phyloP scores from a whole-genome alignment of 2,329 filamentous ascomycete genomes.

The Fusarium sp. region DNA sequence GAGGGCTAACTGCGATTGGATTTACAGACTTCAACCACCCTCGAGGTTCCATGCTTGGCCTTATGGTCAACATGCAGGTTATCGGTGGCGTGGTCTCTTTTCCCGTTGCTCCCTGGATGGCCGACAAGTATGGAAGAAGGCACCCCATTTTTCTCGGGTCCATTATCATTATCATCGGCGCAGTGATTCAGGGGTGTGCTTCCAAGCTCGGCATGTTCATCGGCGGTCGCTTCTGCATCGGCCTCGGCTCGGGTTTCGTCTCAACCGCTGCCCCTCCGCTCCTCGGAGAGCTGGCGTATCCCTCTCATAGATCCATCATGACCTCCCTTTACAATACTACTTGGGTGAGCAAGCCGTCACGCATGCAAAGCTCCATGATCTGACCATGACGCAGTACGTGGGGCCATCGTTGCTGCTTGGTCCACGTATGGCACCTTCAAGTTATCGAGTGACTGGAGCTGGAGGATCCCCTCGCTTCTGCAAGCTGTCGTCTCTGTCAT shows the following conservation, averaged over 20 bases:
- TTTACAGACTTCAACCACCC: not conserved
- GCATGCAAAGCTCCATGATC: too few species aligned
- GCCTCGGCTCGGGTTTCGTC: not conserved
- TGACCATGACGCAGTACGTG: not conserved
- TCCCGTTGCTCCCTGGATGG: not conserved
- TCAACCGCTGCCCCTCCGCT: not conserved
- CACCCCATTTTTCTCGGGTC: too few species aligned
- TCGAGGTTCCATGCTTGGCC: not conserved
- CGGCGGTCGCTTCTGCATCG: not conserved
- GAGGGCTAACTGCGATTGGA: too few species aligned
- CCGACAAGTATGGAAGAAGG: not conserved
- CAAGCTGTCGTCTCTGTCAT: not conserved
- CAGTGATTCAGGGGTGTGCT: not conserved
- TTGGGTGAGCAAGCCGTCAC: not conserved
- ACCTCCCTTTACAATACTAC: not conserved
- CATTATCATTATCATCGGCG: not conserved
- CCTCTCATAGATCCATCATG: not conserved
- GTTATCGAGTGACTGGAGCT: not conserved
- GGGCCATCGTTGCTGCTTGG: not conserved
- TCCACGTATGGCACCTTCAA: not conserved
- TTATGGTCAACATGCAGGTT: not conserved
- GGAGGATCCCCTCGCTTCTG: not conserved
- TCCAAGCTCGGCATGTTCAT: not conserved
- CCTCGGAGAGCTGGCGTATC: not conserved
- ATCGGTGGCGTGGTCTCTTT: not conserved